Percentiles rank a stretch among this genome's conserved stretches.
Conservation (phyloP, 2,329 filamentous ascomycete genomes). For the Chalaropsis thielavioides region DNA sequence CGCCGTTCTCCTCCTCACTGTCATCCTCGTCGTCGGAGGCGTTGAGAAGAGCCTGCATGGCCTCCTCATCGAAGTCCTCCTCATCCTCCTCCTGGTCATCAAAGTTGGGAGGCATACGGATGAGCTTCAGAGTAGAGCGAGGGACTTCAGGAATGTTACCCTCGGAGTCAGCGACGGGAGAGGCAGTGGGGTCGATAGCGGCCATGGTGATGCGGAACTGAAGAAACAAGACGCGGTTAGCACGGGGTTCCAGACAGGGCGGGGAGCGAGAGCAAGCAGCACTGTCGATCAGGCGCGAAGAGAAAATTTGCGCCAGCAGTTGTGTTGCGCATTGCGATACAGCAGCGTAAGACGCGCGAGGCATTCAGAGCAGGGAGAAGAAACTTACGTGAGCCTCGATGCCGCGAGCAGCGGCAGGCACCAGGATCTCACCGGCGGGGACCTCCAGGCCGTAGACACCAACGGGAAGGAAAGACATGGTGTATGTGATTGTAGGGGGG, state of each 20-base stretch:
- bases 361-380: neutral
- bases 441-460: slow-evolving; percentile 88
- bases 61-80: slow-evolving; percentile 53
- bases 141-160: slow-evolving; percentile 47
- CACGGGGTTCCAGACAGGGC: slow-evolving; percentile 3
- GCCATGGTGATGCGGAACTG: slow-evolving; percentile 98
- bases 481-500: neutral
- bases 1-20: slow-evolving; percentile 62
- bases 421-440: slow-evolving; percentile 66
- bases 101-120: slow-evolving; percentile 53
- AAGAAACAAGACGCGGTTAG: slow-evolving; percentile 21
- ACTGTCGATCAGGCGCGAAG: neutral
- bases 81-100: slow-evolving; percentile 41
- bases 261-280: neutral
- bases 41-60: slow-evolving; percentile 41
- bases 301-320: slow-evolving; percentile 16
- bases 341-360: neutral
- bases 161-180: slow-evolving; percentile 49
- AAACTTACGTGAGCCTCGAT: slow-evolving; percentile 69
- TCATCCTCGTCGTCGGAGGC: slow-evolving; percentile 41
- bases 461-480: slow-evolving; percentile 49
- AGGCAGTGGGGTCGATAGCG: slow-evolving; percentile 78
- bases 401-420: slow-evolving; percentile 58
- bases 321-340: neutral
- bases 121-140: slow-evolving; percentile 79